Evolutionary conservation across 2,329 filamentous ascomycete species (phyloP).

Genomic region (Exophiala sp.): DNA sequence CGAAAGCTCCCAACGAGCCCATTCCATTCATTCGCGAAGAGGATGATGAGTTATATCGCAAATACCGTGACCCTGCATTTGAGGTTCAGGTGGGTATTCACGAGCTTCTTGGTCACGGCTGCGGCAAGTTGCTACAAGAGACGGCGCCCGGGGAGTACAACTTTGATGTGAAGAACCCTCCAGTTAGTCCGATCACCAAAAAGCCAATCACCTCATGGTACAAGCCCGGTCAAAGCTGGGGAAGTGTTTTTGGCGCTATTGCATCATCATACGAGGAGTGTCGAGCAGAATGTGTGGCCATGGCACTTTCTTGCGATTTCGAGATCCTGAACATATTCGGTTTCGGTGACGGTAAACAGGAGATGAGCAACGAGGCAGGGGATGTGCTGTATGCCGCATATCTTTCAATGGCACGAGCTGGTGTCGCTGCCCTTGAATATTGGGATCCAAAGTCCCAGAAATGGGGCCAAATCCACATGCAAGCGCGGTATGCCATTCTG

Average conservation of each 20-base stretch:
- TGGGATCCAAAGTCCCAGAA: slow-evolving; percentile 89
- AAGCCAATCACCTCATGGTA: slow-evolving; percentile 84
- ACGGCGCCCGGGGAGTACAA: slow-evolving; percentile 78
- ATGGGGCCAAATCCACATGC: slow-evolving; percentile 91
- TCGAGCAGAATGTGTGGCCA: slow-evolving; percentile 87
- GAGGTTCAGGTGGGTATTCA: slow-evolving; percentile 96
- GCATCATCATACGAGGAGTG: slow-evolving; percentile 93
- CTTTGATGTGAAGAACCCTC: slow-evolving; percentile 79
- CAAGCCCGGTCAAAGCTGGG: slow-evolving; percentile 93
- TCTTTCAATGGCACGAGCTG: slow-evolving; percentile 90
- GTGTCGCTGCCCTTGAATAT: slow-evolving; percentile 81
- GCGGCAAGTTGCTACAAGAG: slow-evolving; percentile 90
- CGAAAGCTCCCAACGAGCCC: slow-evolving; percentile 87
- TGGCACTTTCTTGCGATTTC: slow-evolving; percentile 87
- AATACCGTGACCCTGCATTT: slow-evolving; percentile 81
- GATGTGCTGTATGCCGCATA: slow-evolving; percentile 87
- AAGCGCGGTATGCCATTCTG: slow-evolving; percentile 85
- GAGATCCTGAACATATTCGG: slow-evolving; percentile 86
- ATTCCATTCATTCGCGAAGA: slow-evolving; percentile 81
- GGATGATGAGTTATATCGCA: slow-evolving; percentile 74
- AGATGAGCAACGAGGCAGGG: slow-evolving; percentile 67
- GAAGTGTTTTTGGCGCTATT: slow-evolving; percentile 82
- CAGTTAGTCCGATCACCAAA: slow-evolving; percentile 72
- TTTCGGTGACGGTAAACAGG: slow-evolving; percentile 66
- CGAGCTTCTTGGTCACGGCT: slow-evolving; percentile 84